phyloP scores from a whole-genome alignment of 2,329 filamentous ascomycete species.

The Apiospora malaysiana region DNA sequence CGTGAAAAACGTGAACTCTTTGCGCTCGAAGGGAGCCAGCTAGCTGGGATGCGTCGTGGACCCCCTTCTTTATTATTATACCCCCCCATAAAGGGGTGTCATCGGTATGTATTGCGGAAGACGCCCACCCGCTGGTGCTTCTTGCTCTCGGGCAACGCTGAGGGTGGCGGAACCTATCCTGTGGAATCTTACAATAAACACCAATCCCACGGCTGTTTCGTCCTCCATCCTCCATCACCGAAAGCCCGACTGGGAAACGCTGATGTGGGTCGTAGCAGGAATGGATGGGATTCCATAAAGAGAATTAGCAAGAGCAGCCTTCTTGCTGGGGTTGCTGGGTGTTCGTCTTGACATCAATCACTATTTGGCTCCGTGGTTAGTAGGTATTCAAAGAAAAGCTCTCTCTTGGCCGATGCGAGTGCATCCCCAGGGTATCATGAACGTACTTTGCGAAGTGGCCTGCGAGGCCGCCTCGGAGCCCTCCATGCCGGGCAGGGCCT shows the following conservation, averaged over 20 bases:
- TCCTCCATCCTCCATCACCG: background rate
- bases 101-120: slow-evolving; percentile 1
- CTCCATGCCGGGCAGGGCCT: slow-evolving; percentile 97
- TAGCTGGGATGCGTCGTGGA: background rate
- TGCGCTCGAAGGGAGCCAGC: background rate
- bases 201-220: background rate
- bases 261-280: background rate
- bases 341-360: slow-evolving; percentile 93
- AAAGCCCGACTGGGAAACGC: background rate
- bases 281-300: too few relatives aligned
- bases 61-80: slow-evolving; percentile 3
- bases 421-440: background rate
- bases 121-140: slow-evolving; percentile 21
- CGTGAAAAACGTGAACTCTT: slow-evolving; percentile 13
- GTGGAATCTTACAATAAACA: background rate
- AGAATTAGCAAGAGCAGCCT: slow-evolving; percentile 69
- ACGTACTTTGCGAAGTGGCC: slow-evolving; percentile 77
- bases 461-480: slow-evolving; percentile 80
- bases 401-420: background rate
- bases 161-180: background rate
- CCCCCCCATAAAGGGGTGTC: background rate
- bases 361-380: slow-evolving; percentile 51
- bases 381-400: background rate
- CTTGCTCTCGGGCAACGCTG: background rate
- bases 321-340: slow-evolving; percentile 73